Evolutionary conservation across 2,329 filamentous ascomycete species (phyloP).

Genomic region (Alternaria triticina): DNA sequence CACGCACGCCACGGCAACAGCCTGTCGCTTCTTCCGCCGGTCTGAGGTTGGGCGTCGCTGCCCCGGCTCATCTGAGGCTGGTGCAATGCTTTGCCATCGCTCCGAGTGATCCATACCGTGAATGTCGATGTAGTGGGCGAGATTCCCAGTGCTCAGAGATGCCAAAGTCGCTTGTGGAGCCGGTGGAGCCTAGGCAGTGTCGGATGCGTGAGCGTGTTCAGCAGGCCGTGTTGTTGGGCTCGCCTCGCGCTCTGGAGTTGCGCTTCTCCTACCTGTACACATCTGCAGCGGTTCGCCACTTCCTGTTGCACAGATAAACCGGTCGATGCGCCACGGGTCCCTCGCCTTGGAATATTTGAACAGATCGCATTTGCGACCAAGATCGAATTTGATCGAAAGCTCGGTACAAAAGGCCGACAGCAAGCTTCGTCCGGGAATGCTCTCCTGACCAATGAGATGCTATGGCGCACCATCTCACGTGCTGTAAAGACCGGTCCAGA

Average conservation of each 20-base stretch:
- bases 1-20: constrained; percentile 31
- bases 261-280: background rate
- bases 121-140: background rate
- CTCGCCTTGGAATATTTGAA: background rate
- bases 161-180: constrained; percentile 2
- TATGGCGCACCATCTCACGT: constrained; percentile 11
- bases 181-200: constrained; percentile 7
- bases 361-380: constrained; percentile 7
- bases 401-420: constrained; percentile 15
- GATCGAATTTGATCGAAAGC: constrained; percentile 8
- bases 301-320: background rate
- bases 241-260: background rate
- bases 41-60: constrained; percentile 25
- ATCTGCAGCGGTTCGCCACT: constrained; percentile 3
- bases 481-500: background rate
- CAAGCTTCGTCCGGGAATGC: constrained; percentile 9
- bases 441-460: constrained; percentile 14
- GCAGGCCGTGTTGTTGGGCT: background rate
- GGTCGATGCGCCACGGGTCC: background rate
- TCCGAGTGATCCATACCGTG: constrained; percentile 27
- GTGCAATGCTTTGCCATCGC: constrained; percentile 33
- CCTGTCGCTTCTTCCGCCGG: constrained; percentile 25
- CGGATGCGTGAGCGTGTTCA: constrained; percentile 3
- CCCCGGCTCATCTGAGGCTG: constrained; percentile 30
- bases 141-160: background rate